Evolutionary conservation across 768 basidiomycete species (phyloP).

Genomic region (Pisolithus tinctorius): DNA sequence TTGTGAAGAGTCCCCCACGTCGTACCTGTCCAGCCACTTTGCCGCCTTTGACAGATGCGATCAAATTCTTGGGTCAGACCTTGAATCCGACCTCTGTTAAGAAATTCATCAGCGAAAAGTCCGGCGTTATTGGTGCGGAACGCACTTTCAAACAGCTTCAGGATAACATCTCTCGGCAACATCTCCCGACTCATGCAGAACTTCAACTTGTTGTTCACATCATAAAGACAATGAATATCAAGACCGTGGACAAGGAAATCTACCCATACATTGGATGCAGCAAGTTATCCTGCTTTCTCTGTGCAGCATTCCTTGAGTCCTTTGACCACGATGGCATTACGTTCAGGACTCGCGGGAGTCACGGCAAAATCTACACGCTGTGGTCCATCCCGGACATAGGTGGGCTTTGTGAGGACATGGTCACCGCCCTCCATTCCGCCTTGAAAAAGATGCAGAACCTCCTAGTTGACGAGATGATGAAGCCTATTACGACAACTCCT

Average conservation of each 20-base stretch:
- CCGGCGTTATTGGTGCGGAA: not conserved
- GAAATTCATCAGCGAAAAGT: not conserved
- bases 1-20: not conserved
- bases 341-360: constrained; percentile 1
- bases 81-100: not conserved
- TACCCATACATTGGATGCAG: constrained; percentile 2
- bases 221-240: not conserved
- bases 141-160: not conserved
- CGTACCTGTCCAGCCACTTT: not conserved
- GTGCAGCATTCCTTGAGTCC: not conserved
- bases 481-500: not conserved
- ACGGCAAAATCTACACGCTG: not conserved
- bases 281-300: constrained; percentile 2
- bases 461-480: not conserved
- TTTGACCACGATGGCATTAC: not conserved
- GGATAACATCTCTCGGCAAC: not conserved
- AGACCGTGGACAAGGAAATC: not conserved
- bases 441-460: not conserved
- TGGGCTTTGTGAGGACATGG: not conserved
- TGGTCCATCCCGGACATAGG: constrained; percentile 1
- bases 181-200: not conserved
- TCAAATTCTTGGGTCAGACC: not conserved
- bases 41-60: not conserved
- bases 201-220: not conserved
- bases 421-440: not conserved